Percentiles rank a stretch among this genome's conserved stretches.
Evolutionary conservation across 345 rosid genomes (phyloP).

Genomic region (Hibiscus mutabilis): DNA sequence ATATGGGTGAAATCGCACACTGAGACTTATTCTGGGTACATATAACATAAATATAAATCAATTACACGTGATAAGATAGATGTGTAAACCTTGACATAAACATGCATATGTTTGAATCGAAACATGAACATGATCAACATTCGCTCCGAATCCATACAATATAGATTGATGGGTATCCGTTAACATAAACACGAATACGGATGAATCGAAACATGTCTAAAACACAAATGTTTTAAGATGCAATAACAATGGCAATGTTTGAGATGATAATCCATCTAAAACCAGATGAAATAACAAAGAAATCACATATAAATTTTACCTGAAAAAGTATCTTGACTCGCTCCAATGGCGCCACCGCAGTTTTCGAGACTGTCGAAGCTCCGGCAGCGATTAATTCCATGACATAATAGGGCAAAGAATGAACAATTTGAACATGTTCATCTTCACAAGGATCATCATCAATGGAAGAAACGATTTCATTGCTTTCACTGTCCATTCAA

Average conservation of each 20-base stretch:
- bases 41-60: background rate
- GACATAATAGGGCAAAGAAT: conserved; percentile 56
- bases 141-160: background rate
- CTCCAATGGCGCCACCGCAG: conserved; percentile 86
- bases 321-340: conserved; percentile 81
- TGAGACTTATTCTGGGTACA: background rate
- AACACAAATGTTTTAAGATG: background rate
- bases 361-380: conserved; percentile 75
- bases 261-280: background rate
- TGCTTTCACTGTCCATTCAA: background rate
- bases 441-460: conserved; percentile 38
- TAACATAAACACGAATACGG: background rate
- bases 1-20: background rate
- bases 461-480: conserved; percentile 30
- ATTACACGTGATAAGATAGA: no score
- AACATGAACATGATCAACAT: background rate
- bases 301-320: conserved; percentile 22
- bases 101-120: background rate
- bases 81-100: no score
- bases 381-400: conserved; percentile 81
- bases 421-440: conserved; percentile 32
- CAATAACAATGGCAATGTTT: background rate
- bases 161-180: no score
- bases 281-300: background rate
- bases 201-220: background rate